Evolutionary conservation across 129 eudicot genomes (phyloP), one percentile per base, ranked within the genome.

Genomic region (Silybum marianum): DNA sequence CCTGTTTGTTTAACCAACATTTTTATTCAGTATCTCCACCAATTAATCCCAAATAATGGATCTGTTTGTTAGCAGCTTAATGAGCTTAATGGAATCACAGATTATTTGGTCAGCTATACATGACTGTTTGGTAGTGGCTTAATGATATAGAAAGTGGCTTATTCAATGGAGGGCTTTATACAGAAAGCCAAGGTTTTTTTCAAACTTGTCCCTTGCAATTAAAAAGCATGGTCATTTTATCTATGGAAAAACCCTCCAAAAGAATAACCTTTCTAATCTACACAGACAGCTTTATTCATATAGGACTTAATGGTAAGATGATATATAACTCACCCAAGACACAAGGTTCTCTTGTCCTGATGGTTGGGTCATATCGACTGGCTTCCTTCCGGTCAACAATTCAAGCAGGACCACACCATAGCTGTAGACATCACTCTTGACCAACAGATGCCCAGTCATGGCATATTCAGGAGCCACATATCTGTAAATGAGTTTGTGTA

Each of bases 261-360:
- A 38, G 9, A 38, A 38, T 6, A 6, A 38, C 42, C 42, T 38
- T 38, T 38, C 42, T 38, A 38, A 38, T 38, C 42, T 38, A 38
- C 9, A 38, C 42, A 38, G 9, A 38, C 42, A 38, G 42, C 42
- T 38, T 48, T 48, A 48, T 14, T 19, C 60, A 48, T 48, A 48
- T 4, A 48, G 60, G 60, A 48, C 60, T 13, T 48, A 13, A 48
- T 13, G 6, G 60, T 48, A 48, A 51, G 63, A 51, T 58, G 66
- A 58, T 58, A 58, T 58, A 77, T 28, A 34, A 90, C 99, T 84
- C 77, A 96, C 99, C 99, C 99, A 96, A 28, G 99, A 89, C 58
- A 96, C 99, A 38, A 96, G 98, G 86, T 96, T 96, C 88, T 96
- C 99, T 80, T 96, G 93, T 65, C 99, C 99, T n/a, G 99, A 93